phyloP scores from a whole-genome alignment of 2,329 filamentous ascomycete genomes.

The Aureobasidium sp. region DNA sequence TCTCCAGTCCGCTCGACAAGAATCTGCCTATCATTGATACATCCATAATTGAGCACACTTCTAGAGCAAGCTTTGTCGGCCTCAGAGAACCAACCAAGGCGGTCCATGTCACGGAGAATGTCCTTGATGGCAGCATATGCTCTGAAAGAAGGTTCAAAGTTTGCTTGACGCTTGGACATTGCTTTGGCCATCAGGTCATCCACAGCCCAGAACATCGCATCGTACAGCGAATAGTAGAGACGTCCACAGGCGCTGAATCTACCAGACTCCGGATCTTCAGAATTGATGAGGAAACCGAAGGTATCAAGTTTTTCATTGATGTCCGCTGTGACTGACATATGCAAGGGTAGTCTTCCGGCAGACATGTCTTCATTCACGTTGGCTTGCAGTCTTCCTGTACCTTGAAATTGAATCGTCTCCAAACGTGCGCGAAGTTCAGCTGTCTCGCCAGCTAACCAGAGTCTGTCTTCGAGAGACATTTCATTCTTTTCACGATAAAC shows the following conservation, averaged over 20 bases:
- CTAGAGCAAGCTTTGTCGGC: background rate
- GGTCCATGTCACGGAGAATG: background rate
- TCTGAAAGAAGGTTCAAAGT: background rate
- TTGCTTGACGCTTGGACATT: background rate
- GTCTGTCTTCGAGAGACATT: background rate
- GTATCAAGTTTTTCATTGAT: background rate
- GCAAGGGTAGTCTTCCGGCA: background rate
- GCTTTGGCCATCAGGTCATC: background rate
- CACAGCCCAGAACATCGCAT: background rate
- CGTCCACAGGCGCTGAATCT: background rate
- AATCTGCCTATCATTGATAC: background rate
- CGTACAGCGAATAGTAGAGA: background rate
- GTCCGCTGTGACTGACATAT: background rate
- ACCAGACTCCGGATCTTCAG: too few species aligned
- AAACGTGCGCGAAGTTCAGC: background rate
- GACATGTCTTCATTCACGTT: background rate
- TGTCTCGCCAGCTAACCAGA: background rate
- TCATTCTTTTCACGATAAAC: background rate
- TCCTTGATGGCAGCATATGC: background rate
- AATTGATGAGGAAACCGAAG: background rate
- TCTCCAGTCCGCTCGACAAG: background rate
- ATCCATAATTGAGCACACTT: background rate
- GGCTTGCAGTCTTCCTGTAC: background rate
- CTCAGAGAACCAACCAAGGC: background rate
- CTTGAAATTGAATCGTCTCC: background rate